Conservation (phyloP, 2,329 filamentous ascomycete species). For the Orbilia javanica region DNA sequence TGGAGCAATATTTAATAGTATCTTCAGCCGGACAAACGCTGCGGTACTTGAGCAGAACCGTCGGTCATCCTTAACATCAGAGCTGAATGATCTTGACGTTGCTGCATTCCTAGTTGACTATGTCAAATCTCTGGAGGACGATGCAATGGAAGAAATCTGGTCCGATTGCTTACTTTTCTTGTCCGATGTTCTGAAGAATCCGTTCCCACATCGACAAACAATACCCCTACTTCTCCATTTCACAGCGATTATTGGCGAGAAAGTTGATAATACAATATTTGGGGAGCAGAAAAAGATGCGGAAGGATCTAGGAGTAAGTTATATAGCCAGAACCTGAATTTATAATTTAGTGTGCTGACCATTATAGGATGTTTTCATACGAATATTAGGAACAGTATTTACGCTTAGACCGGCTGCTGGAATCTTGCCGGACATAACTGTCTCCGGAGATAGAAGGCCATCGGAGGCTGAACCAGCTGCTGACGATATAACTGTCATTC, state of each 20-base stretch:
- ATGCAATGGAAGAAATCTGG: constrained; percentile 99
- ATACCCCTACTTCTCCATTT: constrained; percentile 88
- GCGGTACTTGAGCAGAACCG: constrained; percentile 80
- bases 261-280: constrained; percentile 83
- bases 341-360: constrained; percentile 6
- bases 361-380: constrained; percentile 84
- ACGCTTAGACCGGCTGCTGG: constrained; percentile 86
- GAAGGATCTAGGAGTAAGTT: constrained; percentile 61
- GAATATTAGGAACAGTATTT: constrained; percentile 91
- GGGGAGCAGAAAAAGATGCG: constrained; percentile 62
- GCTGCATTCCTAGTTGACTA: constrained; percentile 93
- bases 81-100: constrained; percentile 83
- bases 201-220: constrained; percentile 92
- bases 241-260: constrained; percentile 87
- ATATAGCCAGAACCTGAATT: not conserved
- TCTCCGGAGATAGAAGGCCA: constrained; percentile 65
- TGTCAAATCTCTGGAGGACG: constrained; percentile 88
- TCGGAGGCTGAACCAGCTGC: constrained; percentile 69
- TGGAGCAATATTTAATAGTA: constrained; percentile 92
- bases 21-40: constrained; percentile 94
- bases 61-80: constrained; percentile 88
- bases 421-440: constrained; percentile 60
- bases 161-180: constrained; percentile 91
- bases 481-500: constrained; percentile 82
- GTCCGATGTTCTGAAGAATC: constrained; percentile 89